Evolutionary conservation across 176 grass and related monocot species (phyloP).

Genomic region (Hyparrhenia diplandra): DNA sequence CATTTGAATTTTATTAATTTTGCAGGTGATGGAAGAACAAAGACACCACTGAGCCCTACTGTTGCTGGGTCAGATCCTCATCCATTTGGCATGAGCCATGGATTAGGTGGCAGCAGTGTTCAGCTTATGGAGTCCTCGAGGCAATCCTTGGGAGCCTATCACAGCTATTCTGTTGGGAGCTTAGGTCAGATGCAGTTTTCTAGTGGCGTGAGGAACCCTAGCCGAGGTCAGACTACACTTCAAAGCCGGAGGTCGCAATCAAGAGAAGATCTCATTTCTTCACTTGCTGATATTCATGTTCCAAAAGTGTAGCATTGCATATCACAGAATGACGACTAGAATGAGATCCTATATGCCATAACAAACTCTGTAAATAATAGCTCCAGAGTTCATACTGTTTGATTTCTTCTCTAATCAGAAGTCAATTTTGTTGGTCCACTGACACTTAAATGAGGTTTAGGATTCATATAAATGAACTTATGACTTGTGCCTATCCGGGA

Average conservation of each 20-base stretch:
- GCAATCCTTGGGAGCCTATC: conserved; percentile 55
- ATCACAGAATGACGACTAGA: conserved; percentile 38
- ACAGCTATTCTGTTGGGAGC: conserved; percentile 94
- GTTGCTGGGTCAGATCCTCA: conserved; percentile 70
- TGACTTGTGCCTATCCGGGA: conserved; percentile 4
- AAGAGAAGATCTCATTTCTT: conserved; percentile 88
- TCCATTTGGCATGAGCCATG: conserved; percentile 74
- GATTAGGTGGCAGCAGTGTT: conserved; percentile 60
- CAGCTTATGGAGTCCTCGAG: conserved; percentile 82
- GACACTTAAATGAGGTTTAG: conserved; percentile 34
- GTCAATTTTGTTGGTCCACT: conserved; percentile 55
- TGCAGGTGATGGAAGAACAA: conserved; percentile 73
- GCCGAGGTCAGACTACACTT: conserved; percentile 79
- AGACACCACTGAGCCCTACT: conserved; percentile 90
- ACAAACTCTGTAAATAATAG: conserved; percentile 56
- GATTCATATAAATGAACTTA: conserved; percentile 22
- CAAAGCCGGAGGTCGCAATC: conserved; percentile 89
- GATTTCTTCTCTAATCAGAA: conserved; percentile 54
- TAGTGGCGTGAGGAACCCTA: conserved; percentile 57
- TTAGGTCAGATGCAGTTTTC: conserved; percentile 94
- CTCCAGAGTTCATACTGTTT: conserved; percentile 26
- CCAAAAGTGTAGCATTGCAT: conserved; percentile 66
- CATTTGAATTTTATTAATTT: neutral
- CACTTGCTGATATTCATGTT: conserved; percentile 69
- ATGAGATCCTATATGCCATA: conserved; percentile 22